Evolutionary conservation across 805 yeast genomes (phyloP), one percentile per base, ranked within the genome.

Genomic region (Saturnispora ahearnii): DNA sequence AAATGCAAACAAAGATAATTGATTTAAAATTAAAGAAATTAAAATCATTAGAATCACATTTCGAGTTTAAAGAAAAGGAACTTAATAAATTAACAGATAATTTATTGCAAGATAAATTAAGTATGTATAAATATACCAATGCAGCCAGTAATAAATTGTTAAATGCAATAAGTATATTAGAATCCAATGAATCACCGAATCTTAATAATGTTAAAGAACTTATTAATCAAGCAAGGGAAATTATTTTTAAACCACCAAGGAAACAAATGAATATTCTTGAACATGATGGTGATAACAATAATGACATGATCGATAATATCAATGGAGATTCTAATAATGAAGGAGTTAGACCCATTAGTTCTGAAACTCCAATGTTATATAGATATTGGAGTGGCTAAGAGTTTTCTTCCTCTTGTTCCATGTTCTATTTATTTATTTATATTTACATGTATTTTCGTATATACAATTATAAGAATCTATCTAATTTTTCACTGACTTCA

Each of bases 21-120:
- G 84, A 84, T 52, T 57, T 82, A 53, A 86, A 86, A 66, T 58
- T 85, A 53, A 63, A 67, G 24, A 78, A 82, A 53, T 68, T 87
- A 41, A 74, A 72, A 37, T 77, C 76, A 47, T 68, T 84, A 44
- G 93, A 85, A 62, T 78, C 74, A 60, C 78, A 82, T 42, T 71
- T 79, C 50, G 89, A 82, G 57, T 65, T 76, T 34, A 88, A 84
- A 59, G 77, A 79, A 56, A 81, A 78, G 55, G 68, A 73, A 32
- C 59, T 84, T 43, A 74, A 76, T 30, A 76, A 73, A 52, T 82
- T 80, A 59, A 86, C 83, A 58, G 84, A 81, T 56, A 87, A 82
- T 54, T 60, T 82, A 6, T 77, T 83, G 55, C 62, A 82, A 44
- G 88, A 84, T 56, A 69, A 88, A 51, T 61, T 86, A 33, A 73